A percentile compares a stretch with the other conserved stretches of the same genome.
phyloP scores from a whole-genome alignment of 2,329 filamentous ascomycete species.

The Fusarium devonianum region DNA sequence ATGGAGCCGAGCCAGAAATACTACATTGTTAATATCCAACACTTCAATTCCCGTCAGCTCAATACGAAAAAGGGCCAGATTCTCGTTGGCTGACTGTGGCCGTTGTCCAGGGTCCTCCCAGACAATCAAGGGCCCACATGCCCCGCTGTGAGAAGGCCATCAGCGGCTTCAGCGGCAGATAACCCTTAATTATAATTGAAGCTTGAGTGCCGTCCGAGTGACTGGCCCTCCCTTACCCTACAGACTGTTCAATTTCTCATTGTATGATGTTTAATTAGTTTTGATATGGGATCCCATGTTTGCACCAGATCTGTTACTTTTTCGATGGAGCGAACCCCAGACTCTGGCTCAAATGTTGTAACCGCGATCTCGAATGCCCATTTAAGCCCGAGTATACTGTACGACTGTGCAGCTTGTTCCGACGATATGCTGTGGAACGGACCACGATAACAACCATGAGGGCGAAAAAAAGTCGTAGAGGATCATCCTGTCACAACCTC shows the following conservation, averaged over 20 bases:
- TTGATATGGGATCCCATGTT: too few species aligned
- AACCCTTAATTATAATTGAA: constrained; percentile 14
- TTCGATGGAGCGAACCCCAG: too few species aligned
- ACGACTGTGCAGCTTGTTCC: not conserved
- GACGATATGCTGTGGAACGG: constrained; percentile 2
- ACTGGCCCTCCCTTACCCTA: constrained; percentile 10
- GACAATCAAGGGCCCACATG: constrained; percentile 5
- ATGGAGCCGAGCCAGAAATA: constrained; percentile 19
- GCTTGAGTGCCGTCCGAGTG: not conserved
- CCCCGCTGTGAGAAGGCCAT: constrained; percentile 1
- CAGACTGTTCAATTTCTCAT: not conserved
- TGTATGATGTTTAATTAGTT: too few species aligned
- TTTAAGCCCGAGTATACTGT: not conserved
- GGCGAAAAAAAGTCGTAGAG: not conserved
- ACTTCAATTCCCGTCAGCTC: constrained; percentile 21
- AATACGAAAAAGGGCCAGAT: constrained; percentile 6
- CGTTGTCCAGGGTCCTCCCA: constrained; percentile 3
- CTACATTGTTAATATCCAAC: constrained; percentile 38
- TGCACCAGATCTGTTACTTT: too few species aligned
- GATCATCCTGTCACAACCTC: too few species aligned
- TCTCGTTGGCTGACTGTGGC: constrained; percentile 24
- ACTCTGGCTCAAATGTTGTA: too few species aligned
- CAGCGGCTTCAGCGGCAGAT: constrained; percentile 15
- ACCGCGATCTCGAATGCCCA: not conserved
- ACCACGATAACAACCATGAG: not conserved